Conservation (phyloP, 495 filamentous ascomycete genomes). For the Astrothelium subdiscretum region DNA sequence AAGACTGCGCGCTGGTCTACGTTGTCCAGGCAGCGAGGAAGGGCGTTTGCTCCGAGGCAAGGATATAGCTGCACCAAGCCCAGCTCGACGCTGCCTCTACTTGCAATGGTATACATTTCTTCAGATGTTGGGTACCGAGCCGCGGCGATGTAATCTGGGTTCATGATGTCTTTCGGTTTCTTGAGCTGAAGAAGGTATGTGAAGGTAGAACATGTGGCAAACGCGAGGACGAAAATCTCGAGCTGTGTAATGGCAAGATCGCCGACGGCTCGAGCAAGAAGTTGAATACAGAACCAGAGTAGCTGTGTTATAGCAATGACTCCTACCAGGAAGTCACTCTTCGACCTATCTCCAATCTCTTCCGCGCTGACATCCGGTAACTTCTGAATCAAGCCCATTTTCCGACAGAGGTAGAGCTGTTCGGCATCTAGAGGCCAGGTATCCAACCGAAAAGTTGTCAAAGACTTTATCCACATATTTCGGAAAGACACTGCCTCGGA, state of each 20-base stretch:
- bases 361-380: neutral
- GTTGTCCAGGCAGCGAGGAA: neutral
- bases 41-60: neutral
- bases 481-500: neutral
- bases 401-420: neutral
- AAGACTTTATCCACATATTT: neutral
- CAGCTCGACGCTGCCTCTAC: neutral
- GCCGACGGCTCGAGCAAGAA: neutral
- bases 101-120: neutral
- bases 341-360: slow-evolving; percentile 6
- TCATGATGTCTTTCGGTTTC: slow-evolving; percentile 4
- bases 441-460: neutral
- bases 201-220: neutral
- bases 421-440: neutral
- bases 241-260: slow-evolving; percentile 3
- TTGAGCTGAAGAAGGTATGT: slow-evolving; percentile 1
- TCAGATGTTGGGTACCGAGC: neutral
- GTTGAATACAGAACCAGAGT: slow-evolving; percentile 2
- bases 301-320: neutral
- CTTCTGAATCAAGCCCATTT: neutral
- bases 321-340: slow-evolving; percentile 2
- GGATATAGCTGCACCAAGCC: neutral
- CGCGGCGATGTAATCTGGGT: neutral
- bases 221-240: neutral
- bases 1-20: neutral